Percentiles rank a stretch among this genome's conserved stretches.
phyloP scores from a whole-genome alignment of 768 basidiomycete genomes.

The Pleurotus salmoneostramineus region DNA sequence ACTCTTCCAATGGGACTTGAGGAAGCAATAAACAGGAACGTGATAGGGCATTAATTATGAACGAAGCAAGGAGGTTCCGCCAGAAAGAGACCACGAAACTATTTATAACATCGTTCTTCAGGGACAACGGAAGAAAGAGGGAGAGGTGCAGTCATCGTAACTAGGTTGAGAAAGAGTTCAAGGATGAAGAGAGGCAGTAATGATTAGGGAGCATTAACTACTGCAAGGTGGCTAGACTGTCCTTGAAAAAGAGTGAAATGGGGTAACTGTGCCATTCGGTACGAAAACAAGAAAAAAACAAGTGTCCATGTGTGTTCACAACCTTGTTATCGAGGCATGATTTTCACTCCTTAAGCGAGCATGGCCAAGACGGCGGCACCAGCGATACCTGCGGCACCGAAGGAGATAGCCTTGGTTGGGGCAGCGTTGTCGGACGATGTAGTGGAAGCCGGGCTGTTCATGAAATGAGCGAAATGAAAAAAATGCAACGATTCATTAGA shows the following conservation, averaged over 20 bases:
- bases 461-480: conserved; percentile 7
- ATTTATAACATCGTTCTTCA: not conserved
- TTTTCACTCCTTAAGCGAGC: conserved; percentile 26
- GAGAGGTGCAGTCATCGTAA: not conserved
- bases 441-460: not conserved
- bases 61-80: not conserved
- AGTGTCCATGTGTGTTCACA: not conserved
- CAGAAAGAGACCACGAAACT: not conserved
- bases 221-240: not conserved
- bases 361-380: conserved; percentile 42
- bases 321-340: not conserved
- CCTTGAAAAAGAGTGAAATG: not conserved
- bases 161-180: not conserved
- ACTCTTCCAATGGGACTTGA: not conserved
- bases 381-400: conserved; percentile 37
- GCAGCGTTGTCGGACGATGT: conserved; percentile 15
- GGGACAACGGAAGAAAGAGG: not conserved
- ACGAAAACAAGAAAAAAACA: not conserved
- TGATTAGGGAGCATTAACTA: not conserved
- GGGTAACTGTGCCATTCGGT: not conserved
- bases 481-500: not conserved
- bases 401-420: conserved; percentile 23
- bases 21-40: not conserved
- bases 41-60: not conserved
- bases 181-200: not conserved